Evolutionary conservation across 2,329 filamentous ascomycete genomes (phyloP).

Genomic region (Chrysosphaeria jannelii): DNA sequence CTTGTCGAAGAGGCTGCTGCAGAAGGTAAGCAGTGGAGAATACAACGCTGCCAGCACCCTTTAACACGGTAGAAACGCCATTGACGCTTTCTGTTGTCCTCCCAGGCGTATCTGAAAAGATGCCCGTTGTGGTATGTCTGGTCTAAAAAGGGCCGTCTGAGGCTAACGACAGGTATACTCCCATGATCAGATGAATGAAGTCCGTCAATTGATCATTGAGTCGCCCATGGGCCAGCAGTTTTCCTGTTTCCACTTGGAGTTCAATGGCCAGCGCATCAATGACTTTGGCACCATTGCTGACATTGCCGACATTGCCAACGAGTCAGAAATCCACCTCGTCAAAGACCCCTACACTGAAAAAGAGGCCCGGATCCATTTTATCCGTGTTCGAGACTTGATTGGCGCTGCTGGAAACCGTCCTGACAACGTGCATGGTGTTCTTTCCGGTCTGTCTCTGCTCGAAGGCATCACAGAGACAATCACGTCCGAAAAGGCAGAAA

Average conservation of each 20-base stretch:
- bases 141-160: no score
- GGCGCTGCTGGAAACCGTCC: conserved; percentile 72
- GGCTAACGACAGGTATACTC: conserved; percentile 51
- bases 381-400: conserved; percentile 74
- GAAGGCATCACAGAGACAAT: conserved; percentile 41
- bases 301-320: conserved; percentile 44
- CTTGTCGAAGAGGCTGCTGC: no score
- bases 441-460: conserved; percentile 62
- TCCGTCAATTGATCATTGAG: conserved; percentile 89
- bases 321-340: conserved; percentile 53
- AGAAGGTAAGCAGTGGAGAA: no score
- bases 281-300: conserved; percentile 85
- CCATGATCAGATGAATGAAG: conserved; percentile 90
- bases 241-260: conserved; percentile 94
- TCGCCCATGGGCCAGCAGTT: conserved; percentile 81
- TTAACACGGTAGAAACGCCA: no score
- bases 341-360: conserved; percentile 97
- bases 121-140: no score
- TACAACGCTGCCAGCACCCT: no score
- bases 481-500: no score
- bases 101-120: no score
- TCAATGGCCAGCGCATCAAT: conserved; percentile 68
- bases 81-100: no score
- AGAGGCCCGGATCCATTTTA: conserved; percentile 80
- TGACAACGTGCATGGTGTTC: conserved; percentile 60